Percentiles rank a stretch among this genome's conserved stretches.
phyloP scores from a whole-genome alignment of 345 rosid genomes.

The Trapa incisa region DNA sequence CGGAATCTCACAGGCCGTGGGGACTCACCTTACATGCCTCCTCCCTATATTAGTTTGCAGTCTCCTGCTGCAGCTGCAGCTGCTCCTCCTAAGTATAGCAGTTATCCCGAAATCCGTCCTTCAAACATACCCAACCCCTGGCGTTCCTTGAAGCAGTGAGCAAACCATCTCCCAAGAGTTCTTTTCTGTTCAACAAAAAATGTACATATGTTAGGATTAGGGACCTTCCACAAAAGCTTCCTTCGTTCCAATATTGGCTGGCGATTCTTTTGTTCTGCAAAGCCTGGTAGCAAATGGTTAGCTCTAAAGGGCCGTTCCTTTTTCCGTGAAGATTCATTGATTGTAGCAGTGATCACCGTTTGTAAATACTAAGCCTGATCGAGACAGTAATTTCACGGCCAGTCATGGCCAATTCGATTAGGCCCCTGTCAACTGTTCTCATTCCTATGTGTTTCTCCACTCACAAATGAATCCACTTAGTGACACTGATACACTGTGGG shows the following conservation, averaged over 20 bases:
- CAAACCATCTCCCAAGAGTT: neutral
- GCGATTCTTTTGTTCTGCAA: neutral
- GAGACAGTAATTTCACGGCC: too few species aligned
- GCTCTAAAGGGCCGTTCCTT: too few species aligned
- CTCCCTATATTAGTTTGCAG: neutral
- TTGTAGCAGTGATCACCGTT: neutral
- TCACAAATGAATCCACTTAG: too few species aligned
- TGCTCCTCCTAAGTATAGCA: neutral
- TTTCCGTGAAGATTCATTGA: too few species aligned
- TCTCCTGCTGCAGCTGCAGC: neutral
- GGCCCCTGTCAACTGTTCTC: too few species aligned
- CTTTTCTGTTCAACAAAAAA: neutral
- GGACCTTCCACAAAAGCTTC: neutral
- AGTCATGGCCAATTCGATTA: too few species aligned
- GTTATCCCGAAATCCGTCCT: neutral
- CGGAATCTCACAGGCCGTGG: neutral
- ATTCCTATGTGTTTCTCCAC: too few species aligned
- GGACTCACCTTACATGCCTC: neutral
- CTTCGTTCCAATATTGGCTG: neutral
- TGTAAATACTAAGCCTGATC: neutral
- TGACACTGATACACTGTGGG: too few species aligned
- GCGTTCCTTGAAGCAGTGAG: neutral
- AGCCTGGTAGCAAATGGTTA: neutral
- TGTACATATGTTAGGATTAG: neutral
- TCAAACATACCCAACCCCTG: neutral